A percentile compares a stretch with the other conserved stretches of the same genome.
Conservation (phyloP, 257 asterid genomes). For the Fraxinus excelsior region DNA sequence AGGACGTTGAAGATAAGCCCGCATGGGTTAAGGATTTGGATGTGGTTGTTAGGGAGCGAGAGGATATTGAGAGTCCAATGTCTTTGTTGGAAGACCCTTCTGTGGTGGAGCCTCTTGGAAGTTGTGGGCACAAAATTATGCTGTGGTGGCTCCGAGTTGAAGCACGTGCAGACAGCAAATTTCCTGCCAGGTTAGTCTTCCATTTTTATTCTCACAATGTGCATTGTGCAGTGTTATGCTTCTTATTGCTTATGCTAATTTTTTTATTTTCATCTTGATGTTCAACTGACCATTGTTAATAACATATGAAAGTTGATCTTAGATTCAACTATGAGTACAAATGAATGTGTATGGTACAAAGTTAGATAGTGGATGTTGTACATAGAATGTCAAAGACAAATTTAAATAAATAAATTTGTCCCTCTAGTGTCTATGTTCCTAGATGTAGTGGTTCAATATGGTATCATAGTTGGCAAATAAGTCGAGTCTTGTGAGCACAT, state of each 20-base stretch:
- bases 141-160: slow-evolving; percentile 99
- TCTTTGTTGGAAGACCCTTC: slow-evolving; percentile 70
- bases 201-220: slow-evolving; percentile 15
- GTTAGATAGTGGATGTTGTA: not conserved
- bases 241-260: slow-evolving; percentile 9
- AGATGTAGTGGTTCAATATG: not conserved
- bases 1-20: slow-evolving; percentile 64
- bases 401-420: not conserved
- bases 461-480: not conserved
- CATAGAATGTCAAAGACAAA: not conserved
- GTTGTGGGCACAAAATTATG: slow-evolving; percentile 84
- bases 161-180: slow-evolving; percentile 95
- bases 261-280: slow-evolving; percentile 16
- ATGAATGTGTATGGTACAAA: not conserved
- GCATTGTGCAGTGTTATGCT: not conserved
- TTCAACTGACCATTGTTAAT: not conserved
- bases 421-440: not conserved
- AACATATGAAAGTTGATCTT: slow-evolving; percentile 5
- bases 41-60: slow-evolving; percentile 46
- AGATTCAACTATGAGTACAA: not conserved
- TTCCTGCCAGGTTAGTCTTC: slow-evolving; percentile 85
- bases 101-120: slow-evolving; percentile 91
- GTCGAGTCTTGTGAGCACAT: not conserved
- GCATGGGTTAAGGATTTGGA: slow-evolving; percentile 82
- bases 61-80: slow-evolving; percentile 68